Conservation (phyloP, 345 rosid species). For the Physaria fendleri region DNA sequence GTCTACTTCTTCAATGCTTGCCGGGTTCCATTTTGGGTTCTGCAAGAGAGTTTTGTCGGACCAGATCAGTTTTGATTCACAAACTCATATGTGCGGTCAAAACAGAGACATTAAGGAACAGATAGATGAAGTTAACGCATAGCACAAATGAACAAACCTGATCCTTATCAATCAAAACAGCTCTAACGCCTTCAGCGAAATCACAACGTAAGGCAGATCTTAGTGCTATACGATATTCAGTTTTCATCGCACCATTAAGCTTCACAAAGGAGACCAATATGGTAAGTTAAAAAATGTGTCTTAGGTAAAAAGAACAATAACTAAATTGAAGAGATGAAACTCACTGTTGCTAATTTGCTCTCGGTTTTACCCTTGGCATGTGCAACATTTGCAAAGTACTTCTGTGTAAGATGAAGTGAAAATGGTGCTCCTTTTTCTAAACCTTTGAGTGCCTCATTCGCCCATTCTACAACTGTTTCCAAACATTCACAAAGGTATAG, state of each 20-base stretch:
- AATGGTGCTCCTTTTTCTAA: conserved; percentile 77
- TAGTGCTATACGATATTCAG: conserved; percentile 76
- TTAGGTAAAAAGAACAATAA: not conserved
- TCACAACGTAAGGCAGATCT: conserved; percentile 65
- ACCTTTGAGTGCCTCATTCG: conserved; percentile 68
- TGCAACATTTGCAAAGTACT: conserved; percentile 57
- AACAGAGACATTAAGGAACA: not conserved
- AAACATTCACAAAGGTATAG: not conserved
- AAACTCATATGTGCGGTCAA: not conserved
- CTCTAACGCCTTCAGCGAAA: conserved; percentile 90
- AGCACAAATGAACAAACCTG: conserved; percentile 41
- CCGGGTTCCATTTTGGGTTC: conserved; percentile 79
- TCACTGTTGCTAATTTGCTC: conserved; percentile 51
- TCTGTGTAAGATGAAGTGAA: conserved; percentile 66
- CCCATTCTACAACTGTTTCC: conserved; percentile 65
- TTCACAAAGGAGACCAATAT: conserved; percentile 13
- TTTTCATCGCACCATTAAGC: conserved; percentile 81
- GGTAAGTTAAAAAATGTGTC: not conserved
- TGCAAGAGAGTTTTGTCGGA: conserved; percentile 29
- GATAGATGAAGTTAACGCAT: not conserved
- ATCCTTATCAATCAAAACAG: conserved; percentile 91
- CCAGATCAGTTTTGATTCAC: not conserved
- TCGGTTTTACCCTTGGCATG: conserved; percentile 45
- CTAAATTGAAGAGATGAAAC: conserved; percentile 12
- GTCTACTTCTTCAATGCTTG: conserved; percentile 53